Evolutionary conservation across 345 rosid genomes (phyloP).

Genomic region (Euphorbia pulcherrima): DNA sequence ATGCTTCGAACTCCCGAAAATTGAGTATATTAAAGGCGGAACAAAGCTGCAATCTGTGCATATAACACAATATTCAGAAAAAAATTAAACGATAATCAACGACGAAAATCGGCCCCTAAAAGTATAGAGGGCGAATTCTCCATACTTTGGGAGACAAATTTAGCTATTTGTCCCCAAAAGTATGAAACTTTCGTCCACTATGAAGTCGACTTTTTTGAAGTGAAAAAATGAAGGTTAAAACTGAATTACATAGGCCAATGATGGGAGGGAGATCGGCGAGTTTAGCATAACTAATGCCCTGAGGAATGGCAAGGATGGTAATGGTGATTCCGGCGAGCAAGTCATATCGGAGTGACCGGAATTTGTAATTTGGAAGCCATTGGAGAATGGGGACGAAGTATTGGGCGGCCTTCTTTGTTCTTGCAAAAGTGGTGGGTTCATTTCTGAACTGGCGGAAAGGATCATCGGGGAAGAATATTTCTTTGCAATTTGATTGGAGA

Average conservation of each 20-base stretch:
- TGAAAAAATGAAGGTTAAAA: too few relatives aligned
- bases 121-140: too few relatives aligned
- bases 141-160: too few relatives aligned
- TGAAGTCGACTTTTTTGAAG: too few relatives aligned
- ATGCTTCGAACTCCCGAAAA: constrained; percentile 83
- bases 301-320: constrained; percentile 86
- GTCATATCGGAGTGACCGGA: constrained; percentile 47
- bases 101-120: too few relatives aligned
- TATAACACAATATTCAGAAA: too few relatives aligned
- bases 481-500: constrained; percentile 54
- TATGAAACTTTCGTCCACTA: too few relatives aligned
- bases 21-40: constrained; percentile 70
- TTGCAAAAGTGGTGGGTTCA: constrained; percentile 11
- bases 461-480: constrained; percentile 79
- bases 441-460: constrained; percentile 52
- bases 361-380: constrained; percentile 69
- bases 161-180: too few relatives aligned
- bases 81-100: background rate
- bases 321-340: constrained; percentile 90
- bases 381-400: constrained; percentile 72
- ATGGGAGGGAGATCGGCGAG: constrained; percentile 76
- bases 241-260: constrained; percentile 75
- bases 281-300: constrained; percentile 93
- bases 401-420: constrained; percentile 35
- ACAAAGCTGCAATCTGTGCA: constrained; percentile 78